Percentiles rank a stretch among this genome's conserved stretches.
These are phyloP conservation scores for Venturia oleaginea DNA, from an alignment of 2,329 filamentous ascomycete species.

Conservation along the genomic window DNA sequence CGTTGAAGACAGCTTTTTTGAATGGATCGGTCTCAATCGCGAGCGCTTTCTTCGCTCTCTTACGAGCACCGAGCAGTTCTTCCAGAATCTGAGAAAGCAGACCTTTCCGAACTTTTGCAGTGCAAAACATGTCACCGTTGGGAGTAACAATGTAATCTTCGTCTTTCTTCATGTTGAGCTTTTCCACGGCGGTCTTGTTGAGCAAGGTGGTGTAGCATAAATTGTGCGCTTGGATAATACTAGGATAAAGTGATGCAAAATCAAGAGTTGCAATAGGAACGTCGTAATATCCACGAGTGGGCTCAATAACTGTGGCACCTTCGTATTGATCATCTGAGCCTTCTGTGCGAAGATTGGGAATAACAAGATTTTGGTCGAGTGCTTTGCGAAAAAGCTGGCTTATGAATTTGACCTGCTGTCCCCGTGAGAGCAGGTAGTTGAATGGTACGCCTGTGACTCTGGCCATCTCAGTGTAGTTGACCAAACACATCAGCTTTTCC, in stretches of 20 bases:
- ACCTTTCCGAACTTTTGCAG: conserved; percentile 79
- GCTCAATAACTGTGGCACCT: conserved; percentile 96
- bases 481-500: conserved; percentile 96
- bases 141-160: conserved; percentile 96
- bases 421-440: conserved; percentile 82
- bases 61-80: conserved; percentile 83
- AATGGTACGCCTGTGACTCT: conserved; percentile 98
- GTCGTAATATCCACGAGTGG: conserved; percentile 84
- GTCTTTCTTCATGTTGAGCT: conserved; percentile 68
- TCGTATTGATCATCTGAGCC: conserved; percentile 80
- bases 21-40: conserved; percentile 86
- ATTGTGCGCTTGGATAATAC: conserved; percentile 98
- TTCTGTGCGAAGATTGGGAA: conserved; percentile 72
- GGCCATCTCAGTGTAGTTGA: conserved; percentile 99
- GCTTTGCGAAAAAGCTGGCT: conserved; percentile 96
- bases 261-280: conserved; percentile 93
- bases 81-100: conserved; percentile 91
- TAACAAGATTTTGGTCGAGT: conserved; percentile 83
- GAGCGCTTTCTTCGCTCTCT: conserved; percentile 85
- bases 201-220: conserved; percentile 93
- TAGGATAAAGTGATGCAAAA: conserved; percentile 97
- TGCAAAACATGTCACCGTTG: conserved; percentile 89
- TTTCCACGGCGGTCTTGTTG: conserved; percentile 68
- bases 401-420: conserved; percentile 96
- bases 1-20: conserved; percentile 95